Conservation (phyloP, 129 eudicot species). For the Solidago caesia region DNA sequence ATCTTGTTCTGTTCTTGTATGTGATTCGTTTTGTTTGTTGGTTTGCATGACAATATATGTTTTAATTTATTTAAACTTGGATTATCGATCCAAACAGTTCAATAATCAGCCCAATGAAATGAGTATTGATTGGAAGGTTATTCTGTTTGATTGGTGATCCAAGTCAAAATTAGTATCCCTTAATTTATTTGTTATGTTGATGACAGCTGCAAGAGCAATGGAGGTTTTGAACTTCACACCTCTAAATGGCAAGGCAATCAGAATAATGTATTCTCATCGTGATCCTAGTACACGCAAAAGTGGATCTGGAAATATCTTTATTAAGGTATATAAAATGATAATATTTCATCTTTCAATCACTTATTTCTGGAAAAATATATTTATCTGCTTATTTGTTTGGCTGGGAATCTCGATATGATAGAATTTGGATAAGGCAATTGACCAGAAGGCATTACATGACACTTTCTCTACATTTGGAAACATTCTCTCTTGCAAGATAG, state of each 20-base stretch:
- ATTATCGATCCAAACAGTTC: background rate
- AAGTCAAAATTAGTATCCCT: background rate
- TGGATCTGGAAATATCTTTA: constrained; percentile 71
- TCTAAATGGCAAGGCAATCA: constrained; percentile 66
- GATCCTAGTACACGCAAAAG: constrained; percentile 67
- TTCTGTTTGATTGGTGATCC: background rate
- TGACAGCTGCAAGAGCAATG: constrained; percentile 73
- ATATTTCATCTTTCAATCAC: background rate
- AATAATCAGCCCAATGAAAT: background rate
- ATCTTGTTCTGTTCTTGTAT: no score
- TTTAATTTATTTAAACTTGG: no score
- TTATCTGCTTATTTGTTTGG: background rate
- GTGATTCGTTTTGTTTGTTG: no score
- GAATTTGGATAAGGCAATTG: constrained; percentile 84
- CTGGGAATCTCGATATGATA: constrained; percentile 17
- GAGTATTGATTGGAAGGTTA: background rate
- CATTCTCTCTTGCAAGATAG: constrained; percentile 84
- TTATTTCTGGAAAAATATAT: background rate
- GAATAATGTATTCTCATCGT: constrained; percentile 81
- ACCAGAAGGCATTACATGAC: constrained; percentile 76
- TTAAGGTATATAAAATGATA: constrained; percentile 48
- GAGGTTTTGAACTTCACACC: constrained; percentile 68
- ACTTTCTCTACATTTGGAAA: constrained; percentile 71
- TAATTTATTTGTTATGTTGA: constrained; percentile 7
- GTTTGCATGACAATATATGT: no score